Percentiles rank a stretch among this genome's conserved stretches.
phyloP scores from a whole-genome alignment of 306 rosid genomes.

The Ceratonia siliqua region DNA sequence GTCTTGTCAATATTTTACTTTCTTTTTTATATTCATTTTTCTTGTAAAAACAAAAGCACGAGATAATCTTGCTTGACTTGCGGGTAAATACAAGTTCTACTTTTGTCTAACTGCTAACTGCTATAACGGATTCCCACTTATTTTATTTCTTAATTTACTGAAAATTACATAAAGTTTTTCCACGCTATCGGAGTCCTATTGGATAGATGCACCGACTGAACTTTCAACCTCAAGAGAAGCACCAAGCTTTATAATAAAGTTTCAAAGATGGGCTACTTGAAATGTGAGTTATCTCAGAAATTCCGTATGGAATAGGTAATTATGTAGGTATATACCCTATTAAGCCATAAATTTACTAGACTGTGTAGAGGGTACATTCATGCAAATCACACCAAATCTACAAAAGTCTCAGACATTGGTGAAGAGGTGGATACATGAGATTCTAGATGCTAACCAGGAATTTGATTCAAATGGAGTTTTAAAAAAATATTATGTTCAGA shows the following conservation, averaged over 20 bases:
- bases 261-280: neutral
- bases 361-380: slow-evolving; percentile 26
- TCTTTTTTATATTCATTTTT: neutral
- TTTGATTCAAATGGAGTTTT: slow-evolving; percentile 33
- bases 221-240: slow-evolving; percentile 28
- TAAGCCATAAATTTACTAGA: neutral
- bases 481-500: neutral
- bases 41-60: neutral
- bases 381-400: slow-evolving; percentile 34
- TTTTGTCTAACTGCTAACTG: slow-evolving; percentile 42
- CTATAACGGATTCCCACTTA: slow-evolving; percentile 49
- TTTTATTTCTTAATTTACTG: slow-evolving; percentile 23
- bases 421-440: slow-evolving; percentile 30
- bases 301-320: neutral
- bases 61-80: slow-evolving; percentile 18
- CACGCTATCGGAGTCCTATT: slow-evolving; percentile 1
- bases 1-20: neutral
- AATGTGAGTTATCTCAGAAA: slow-evolving; percentile 1
- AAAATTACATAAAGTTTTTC: slow-evolving; percentile 33
- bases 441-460: slow-evolving; percentile 37
- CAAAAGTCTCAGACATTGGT: slow-evolving; percentile 1
- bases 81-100: slow-evolving; percentile 1
- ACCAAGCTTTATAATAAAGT: slow-evolving; percentile 29
- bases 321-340: slow-evolving; percentile 19
- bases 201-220: neutral